Percentiles rank a stretch among this genome's conserved stretches.
phyloP scores from a whole-genome alignment of 805 yeast genomes.

The Suhomyces prunicola region DNA sequence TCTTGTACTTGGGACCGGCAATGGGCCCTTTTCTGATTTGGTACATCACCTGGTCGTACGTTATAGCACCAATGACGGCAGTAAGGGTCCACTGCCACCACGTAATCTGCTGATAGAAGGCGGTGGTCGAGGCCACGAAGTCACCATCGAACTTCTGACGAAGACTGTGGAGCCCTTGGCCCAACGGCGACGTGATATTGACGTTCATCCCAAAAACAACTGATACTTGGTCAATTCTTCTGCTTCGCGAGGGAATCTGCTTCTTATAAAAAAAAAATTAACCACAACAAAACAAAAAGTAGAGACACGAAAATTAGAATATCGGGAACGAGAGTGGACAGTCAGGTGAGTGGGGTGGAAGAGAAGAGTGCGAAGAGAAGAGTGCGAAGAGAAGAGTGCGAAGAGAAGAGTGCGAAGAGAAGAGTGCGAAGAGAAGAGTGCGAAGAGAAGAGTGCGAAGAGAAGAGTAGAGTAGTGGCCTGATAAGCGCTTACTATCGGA shows the following conservation, averaged over 20 bases:
- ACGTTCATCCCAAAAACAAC: not conserved
- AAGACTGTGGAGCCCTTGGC: conserved; percentile 1
- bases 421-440: no score
- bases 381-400: no score
- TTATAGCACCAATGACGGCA: conserved; percentile 44
- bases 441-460: no score
- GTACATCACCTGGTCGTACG: conserved; percentile 77
- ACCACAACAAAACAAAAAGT: not conserved
- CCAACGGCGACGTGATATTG: conserved; percentile 4
- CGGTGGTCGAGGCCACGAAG: conserved; percentile 11
- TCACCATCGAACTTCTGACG: conserved; percentile 4
- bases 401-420: no score
- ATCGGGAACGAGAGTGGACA: not conserved
- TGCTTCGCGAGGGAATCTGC: not conserved
- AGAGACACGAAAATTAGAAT: not conserved
- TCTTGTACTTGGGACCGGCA: conserved; percentile 84
- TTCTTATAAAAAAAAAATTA: not conserved
- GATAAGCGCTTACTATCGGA: no score
- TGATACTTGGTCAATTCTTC: not conserved
- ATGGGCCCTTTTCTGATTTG: conserved; percentile 78
- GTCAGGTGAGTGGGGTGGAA: not conserved
- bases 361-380: no score
- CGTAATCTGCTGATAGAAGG: conserved; percentile 29
- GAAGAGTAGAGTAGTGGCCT: no score
- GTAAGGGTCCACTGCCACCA: conserved; percentile 56